Percentiles rank a stretch among this genome's conserved stretches.
phyloP scores from a whole-genome alignment of 2,329 filamentous ascomycete species.

The Colletotrichum karsti region DNA sequence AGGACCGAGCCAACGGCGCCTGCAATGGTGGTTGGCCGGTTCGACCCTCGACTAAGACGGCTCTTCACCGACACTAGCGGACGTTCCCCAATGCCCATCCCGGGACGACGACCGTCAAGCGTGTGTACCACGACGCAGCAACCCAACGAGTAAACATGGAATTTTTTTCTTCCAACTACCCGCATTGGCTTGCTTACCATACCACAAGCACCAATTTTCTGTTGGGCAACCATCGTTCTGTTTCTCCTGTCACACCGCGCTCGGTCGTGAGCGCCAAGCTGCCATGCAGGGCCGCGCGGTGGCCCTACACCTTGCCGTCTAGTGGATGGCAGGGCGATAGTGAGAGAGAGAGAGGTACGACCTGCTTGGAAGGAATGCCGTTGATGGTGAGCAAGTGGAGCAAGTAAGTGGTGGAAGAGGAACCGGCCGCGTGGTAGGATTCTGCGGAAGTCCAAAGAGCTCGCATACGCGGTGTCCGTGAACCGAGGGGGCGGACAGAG shows the following conservation, averaged over 20 bases:
- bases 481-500: neutral
- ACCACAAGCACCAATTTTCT: neutral
- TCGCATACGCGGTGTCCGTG: conserved; percentile 23
- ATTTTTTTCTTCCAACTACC: conserved; percentile 5
- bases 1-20: conserved; percentile 18
- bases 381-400: neutral
- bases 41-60: neutral
- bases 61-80: conserved; percentile 23
- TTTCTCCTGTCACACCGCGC: conserved; percentile 1
- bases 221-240: neutral
- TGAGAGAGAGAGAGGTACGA: too few species aligned
- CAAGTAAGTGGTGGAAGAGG: neutral
- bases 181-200: conserved; percentile 4
- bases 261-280: neutral
- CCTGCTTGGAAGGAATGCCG: neutral
- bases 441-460: conserved; percentile 10
- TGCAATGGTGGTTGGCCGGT: conserved; percentile 5
- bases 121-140: neutral
- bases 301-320: neutral
- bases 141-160: too few species aligned
- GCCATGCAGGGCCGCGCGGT: conserved; percentile 22
- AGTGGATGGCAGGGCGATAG: neutral
- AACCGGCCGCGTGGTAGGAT: conserved; percentile 17
- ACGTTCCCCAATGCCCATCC: conserved; percentile 28
- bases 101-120: neutral